These are phyloP conservation scores for Mimosa bimucronata DNA, from an alignment of 306 rosid species.

Conservation along the genomic window DNA sequence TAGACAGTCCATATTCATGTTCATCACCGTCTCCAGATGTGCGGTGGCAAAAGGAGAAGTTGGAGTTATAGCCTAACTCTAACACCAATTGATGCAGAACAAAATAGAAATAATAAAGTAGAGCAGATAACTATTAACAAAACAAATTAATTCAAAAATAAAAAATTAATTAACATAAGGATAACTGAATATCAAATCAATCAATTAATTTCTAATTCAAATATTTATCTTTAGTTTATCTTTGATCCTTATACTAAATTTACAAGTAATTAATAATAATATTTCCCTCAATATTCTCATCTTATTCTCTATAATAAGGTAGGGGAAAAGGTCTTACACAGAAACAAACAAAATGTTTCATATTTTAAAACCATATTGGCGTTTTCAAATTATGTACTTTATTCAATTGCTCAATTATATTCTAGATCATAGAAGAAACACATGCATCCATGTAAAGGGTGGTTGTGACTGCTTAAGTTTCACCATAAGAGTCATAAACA, in stretches of 20 bases:
- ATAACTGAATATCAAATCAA: not conserved
- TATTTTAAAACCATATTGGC: conserved; percentile 15
- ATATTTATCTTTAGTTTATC: not conserved
- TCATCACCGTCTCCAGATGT: not conserved
- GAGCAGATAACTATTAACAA: not conserved
- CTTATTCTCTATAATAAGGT: not conserved
- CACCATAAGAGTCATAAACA: too few species aligned
- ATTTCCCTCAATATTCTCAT: not conserved
- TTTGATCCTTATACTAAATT: not conserved
- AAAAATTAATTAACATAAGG: not conserved
- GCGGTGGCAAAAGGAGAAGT: not conserved
- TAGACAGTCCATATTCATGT: not conserved
- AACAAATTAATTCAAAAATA: not conserved
- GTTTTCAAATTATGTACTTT: conserved; percentile 8
- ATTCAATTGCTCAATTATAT: conserved; percentile 17
- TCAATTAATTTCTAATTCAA: not conserved
- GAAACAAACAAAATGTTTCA: conserved; percentile 13
- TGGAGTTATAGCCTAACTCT: not conserved
- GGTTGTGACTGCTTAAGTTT: too few species aligned
- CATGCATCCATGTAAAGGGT: not conserved
- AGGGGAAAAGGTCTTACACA: not conserved
- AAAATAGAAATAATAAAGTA: not conserved
- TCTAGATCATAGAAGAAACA: conserved; percentile 12
- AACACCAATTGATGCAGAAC: not conserved
- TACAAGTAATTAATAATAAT: not conserved